These are phyloP conservation scores for Psidium guajava DNA, from an alignment of 345 rosid genomes.

Conservation along the genomic window DNA sequence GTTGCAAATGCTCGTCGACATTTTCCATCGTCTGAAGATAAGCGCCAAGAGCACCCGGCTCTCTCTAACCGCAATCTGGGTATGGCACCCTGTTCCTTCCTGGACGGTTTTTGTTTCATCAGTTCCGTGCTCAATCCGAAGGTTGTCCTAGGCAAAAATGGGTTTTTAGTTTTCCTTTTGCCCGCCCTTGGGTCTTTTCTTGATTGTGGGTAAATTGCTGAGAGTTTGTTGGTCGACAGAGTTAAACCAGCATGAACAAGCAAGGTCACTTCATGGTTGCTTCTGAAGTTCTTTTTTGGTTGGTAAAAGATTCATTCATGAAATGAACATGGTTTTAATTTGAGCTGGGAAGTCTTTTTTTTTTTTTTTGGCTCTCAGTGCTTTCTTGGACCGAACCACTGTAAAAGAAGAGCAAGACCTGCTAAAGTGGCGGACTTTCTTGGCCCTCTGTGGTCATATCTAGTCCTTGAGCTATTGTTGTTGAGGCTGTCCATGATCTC, in stretches of 20 bases:
- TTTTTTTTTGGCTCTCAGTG: neutral
- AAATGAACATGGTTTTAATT: neutral
- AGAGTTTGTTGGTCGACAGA: neutral
- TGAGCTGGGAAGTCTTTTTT: neutral
- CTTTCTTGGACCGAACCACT: neutral
- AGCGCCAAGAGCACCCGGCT: neutral
- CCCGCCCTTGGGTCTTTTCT: neutral
- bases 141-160: neutral
- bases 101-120: neutral
- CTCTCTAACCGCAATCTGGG: neutral
- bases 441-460: neutral
- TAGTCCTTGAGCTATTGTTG: neutral
- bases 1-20: neutral
- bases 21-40: neutral
- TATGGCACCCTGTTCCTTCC: neutral
- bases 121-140: neutral
- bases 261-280: neutral
- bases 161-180: neutral
- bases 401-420: neutral
- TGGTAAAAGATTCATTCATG: neutral
- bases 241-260: neutral
- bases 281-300: neutral
- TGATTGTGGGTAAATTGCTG: neutral
- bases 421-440: neutral
- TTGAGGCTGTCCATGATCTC: neutral